Evolutionary conservation across 2,329 filamentous ascomycete species (phyloP), one percentile per base, ranked within the genome.

Genomic region (Ceratocystis harringtonii): DNA sequence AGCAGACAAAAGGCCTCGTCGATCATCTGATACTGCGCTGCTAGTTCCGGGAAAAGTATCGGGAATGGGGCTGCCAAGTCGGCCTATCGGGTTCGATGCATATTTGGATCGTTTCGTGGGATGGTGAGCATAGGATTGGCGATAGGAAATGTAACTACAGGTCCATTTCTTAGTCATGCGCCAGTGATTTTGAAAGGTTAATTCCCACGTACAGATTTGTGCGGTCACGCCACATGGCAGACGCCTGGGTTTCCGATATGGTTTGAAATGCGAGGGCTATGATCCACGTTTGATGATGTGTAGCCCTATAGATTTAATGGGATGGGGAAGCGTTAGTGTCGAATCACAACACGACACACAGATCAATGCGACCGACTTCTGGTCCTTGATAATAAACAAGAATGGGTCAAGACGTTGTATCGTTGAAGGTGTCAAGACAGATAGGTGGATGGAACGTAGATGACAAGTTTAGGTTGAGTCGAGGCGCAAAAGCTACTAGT

Each of bases 141-240:
- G 92, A 81, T 97, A 99, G 76, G 94, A 97, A 75, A 99, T 94
- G 76, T 95, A 99, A 75, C 92, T 96, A 73, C 66, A 55, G 50
- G 62, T 62, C 52, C 63, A 52, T 70, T 17, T 41, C 30, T 61
- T 57, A 62, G 52, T 15, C 12, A 48, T 36, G 25, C 55, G 25
- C 55, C 28, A 17, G 15, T n/a, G 22, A 58, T 58, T n/a, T 10
- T 36, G 22, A 43, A 43, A 48, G 22, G 25, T 19, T 69, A 66
- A 61, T 64, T 10, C 28, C 22, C 55, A 48, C 84, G 71, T 85
- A 96, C 91, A 99, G 88, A 75, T 97, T 99, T 71, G 94, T 99
- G 78, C 94, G 88, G 82, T 99, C 94, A 80, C 94, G 90, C 92
- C 92, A 99, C 90, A 96, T 95, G 79, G 83, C 87, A 85, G 81